phyloP scores from a whole-genome alignment of 2,329 filamentous ascomycete genomes.

The Thelonectria rubi region DNA sequence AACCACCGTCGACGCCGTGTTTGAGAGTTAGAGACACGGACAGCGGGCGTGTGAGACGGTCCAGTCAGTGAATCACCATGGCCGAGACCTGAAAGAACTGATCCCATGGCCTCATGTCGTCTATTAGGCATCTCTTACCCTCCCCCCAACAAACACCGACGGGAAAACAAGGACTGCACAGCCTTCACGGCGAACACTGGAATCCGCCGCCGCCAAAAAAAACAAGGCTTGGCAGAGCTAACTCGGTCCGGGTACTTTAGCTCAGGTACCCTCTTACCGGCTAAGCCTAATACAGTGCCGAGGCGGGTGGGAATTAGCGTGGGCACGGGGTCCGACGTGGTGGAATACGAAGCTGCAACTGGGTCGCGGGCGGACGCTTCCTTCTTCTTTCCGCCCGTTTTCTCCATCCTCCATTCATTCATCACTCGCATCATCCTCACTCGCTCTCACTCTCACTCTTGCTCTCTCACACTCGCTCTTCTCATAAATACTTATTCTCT shows the following conservation, averaged over 20 bases:
- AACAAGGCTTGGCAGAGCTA: background rate
- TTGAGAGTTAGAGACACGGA: background rate
- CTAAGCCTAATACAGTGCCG: background rate
- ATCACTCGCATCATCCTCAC: background rate
- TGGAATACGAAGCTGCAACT: background rate
- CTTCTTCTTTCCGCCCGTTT: background rate
- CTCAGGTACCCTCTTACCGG: background rate
- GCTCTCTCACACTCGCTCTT: background rate
- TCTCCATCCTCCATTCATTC: background rate
- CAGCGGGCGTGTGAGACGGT: background rate
- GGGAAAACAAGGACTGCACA: background rate
- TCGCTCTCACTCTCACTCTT: background rate
- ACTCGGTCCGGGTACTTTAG: background rate
- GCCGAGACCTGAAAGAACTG: too few relatives aligned
- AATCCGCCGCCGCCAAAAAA: background rate
- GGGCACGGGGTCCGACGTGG: background rate
- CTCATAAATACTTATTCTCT: slow-evolving; percentile 6
- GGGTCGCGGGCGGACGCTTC: background rate
- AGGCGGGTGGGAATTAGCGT: background rate
- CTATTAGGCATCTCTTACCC: too few relatives aligned
- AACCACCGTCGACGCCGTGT: background rate
- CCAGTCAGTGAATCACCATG: too few relatives aligned
- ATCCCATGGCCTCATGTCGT: too few relatives aligned
- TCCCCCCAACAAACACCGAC: too few relatives aligned
- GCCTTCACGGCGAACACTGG: background rate